A percentile compares a stretch with the other conserved stretches of the same genome.
Evolutionary conservation across 192 early-diverging fungal species (phyloP).

Genomic region (Pecoramyces ruminantium): DNA sequence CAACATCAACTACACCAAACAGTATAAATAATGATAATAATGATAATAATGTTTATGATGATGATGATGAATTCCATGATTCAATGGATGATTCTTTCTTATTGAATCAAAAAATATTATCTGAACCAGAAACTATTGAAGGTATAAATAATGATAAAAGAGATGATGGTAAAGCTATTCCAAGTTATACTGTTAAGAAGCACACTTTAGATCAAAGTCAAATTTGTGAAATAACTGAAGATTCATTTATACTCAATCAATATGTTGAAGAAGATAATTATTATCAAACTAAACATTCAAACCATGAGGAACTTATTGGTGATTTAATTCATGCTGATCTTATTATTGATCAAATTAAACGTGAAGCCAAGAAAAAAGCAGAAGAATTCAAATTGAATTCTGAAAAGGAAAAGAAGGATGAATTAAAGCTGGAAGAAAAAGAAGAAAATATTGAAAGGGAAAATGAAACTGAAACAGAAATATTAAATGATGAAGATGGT

Average conservation of each 20-base stretch:
- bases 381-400: neutral
- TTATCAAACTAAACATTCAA: neutral
- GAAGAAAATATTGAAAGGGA: neutral
- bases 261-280: neutral
- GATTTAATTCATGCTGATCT: neutral
- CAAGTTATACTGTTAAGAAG: neutral
- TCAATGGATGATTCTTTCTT: neutral
- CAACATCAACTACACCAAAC: too few species aligned
- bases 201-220: neutral
- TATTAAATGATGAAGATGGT: neutral
- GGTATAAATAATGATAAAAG: neutral
- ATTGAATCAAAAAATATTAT: neutral
- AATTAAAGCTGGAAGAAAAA: neutral
- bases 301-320: neutral
- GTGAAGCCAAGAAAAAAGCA: neutral
- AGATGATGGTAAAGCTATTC: neutral
- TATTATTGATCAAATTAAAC: neutral
- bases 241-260: neutral
- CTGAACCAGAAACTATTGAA: neutral
- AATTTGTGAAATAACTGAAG: neutral
- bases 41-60: neutral
- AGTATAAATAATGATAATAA: too few species aligned
- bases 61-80: neutral
- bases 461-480: neutral
- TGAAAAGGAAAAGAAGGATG: neutral